Evolutionary conservation across 139 green algal genomes (phyloP), one percentile per base, ranked within the genome.

Genomic region (Pedinophyceae sp.): DNA sequence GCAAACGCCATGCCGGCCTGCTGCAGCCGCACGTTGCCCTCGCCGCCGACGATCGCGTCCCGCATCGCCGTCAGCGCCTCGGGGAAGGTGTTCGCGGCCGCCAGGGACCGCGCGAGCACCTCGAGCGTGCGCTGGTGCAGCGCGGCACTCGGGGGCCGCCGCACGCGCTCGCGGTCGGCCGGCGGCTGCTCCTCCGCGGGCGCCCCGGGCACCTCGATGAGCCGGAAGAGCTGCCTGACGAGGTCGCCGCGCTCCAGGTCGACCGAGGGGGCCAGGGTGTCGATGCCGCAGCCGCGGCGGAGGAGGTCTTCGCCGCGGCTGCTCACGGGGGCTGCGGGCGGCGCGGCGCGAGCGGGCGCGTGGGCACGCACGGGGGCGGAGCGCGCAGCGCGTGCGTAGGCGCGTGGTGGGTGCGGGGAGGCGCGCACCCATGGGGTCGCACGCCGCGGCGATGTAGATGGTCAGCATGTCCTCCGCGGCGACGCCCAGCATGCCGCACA

Each of bases 1-100:
- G 80, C 70, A 71, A 94, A 85, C 78, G 95, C 80, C 75, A 93
- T 88, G 38, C 83, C 85, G 27, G 61, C 49, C 57, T 76, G 62
- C 55, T 73, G 72, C 38, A 93, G 61, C 18, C 76, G 61, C 6
- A 52, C 48, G 10, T 55, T 77, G 25, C 64, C 58, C 6, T 41
- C 28, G 1, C 51, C 24, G 16, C 70, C 69, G 49, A 73, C 34
- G 10, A 43, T 19, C 34, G 10, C 34, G 10, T 43, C 34, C 34
- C 34, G 10, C 34, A n/a, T 43, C 1, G 61, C 65, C 65, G 72
- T 56, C 27, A 79, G 51, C 1, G 60, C 77, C 3, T 61, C 58
- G 1, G 86, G 86, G 55, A 89, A 92, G 13, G 26, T 52, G 58
- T 86, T 85, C 45, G 83, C 82, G 3, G 82, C 82, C n/a, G 69